Evolutionary conservation across 1,139 yeast genomes (phyloP), one percentile per base, ranked within the genome.

Genomic region (Candida gigantensis): DNA sequence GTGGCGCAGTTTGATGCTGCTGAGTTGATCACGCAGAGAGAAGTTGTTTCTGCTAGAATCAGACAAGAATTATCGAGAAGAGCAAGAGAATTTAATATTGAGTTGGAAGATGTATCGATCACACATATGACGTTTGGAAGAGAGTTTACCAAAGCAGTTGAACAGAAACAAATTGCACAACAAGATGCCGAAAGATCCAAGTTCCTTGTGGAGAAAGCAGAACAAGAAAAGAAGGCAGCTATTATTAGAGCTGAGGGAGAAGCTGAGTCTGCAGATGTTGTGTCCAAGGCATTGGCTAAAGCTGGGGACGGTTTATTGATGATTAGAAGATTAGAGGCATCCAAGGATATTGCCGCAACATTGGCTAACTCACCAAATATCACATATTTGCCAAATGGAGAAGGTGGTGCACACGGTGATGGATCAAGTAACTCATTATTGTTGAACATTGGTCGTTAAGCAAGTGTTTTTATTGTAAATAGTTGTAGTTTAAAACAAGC

Each of bases 1-100:
- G 98, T 92, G 21, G 98, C 98, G 0, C 98, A 92, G 63, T 92
- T 92, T 54, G 97, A 92, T 62, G 98, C 98, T 21, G 96, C 97
- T 15, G 97, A 92, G 62, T 78, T 92, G 58, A 92, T 92, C 55
- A 92, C 97, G 16, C 97, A 92, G 73, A 79, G 98, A 70, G 98
- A 94, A 68, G 81, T 88, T 37, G 97, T 94, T 4, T 84, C 95
- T 25, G 85, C 89, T 38, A 79, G 86, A 64, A 90, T 94, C 60
- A 79, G 96, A 59, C 84, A 81, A 53, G 98, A 94, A 58, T 76
- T 94, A 50, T 77, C 87, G 40, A 73, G 75, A 52, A 79, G 98
- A 57, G 96, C 97, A 12, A 65, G 66, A 43, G 97, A 92, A 63
- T 94, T 94, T 68, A 79, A 85, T 62, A 90, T 94, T 56, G 84